Evolutionary conservation across 108 stramenopile genomes (phyloP), one percentile per base, ranked within the genome.

Genomic region (Cyclostephanos invisitatus): DNA sequence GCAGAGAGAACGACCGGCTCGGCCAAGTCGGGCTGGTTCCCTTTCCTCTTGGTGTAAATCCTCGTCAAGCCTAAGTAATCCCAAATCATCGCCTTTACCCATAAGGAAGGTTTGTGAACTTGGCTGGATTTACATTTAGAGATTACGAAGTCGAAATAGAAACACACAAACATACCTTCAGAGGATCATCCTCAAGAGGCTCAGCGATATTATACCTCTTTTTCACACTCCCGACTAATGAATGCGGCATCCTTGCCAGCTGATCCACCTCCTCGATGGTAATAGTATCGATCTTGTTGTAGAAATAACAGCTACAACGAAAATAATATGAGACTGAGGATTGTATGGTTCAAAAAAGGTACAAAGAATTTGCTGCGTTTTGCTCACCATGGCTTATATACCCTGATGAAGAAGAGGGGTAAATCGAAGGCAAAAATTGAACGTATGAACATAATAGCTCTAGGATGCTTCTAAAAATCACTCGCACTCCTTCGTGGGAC

Each of bases 231-330:
- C 96, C 95, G 25, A 98, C 98, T 28, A 97, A 77, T 14, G 95
- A 92, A 83, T 98, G 85, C 12, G 98, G 97, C 89, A 92, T 89
- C 14, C 98, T 85, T 1, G 98, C 99, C 59, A 99, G 82, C 67
- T 89, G 82, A 81, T 98, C 98, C 24, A 99, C 93, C 78, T 99
- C 97, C 83, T 98, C 98, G 50, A 99, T 93, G 1, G 96, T 96
- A 68, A 99, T 87, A 29, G 93, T 92, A 84, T 99, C 99, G 74
- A 98, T 96, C 82, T 99, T 99, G 83, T 99, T 98, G 96, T 98
- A 99, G 46, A 97, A 83, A 74, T 99, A 99, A 65, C 98, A 69
- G 64, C 83, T 59, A 10, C 22, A 20, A 27, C 53, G 3, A 14
- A 24, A 14, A 54, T 1, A 3, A 46, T 46, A 15, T 1, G 36